phyloP scores from a whole-genome alignment of 345 rosid species.

The Citrus hindsii region DNA sequence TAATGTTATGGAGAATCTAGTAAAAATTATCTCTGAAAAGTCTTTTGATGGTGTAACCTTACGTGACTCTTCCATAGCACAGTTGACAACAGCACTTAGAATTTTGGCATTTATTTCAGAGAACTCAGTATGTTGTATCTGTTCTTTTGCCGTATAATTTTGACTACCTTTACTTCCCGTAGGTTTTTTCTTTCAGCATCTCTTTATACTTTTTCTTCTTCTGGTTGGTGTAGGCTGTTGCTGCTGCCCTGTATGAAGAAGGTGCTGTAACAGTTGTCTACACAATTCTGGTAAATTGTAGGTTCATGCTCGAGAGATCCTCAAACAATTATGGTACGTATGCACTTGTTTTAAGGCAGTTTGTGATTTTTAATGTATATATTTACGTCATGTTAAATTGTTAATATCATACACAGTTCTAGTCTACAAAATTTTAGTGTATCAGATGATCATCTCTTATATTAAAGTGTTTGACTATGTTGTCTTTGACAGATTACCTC shows the following conservation, averaged over 20 bases:
- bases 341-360: constrained; percentile 1
- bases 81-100: constrained; percentile 88
- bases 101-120: constrained; percentile 84
- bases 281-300: constrained; percentile 80
- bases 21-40: constrained; percentile 71
- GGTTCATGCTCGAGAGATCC: constrained; percentile 94
- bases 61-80: constrained; percentile 81
- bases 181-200: constrained; percentile 8
- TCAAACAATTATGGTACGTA: constrained; percentile 77
- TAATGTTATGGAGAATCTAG: constrained; percentile 85
- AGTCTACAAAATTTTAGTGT: not conserved
- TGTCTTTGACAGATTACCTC: constrained; percentile 73
- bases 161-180: constrained; percentile 8
- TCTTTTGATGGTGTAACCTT: constrained; percentile 82
- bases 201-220: constrained; percentile 23
- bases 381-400: not conserved
- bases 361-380: not conserved
- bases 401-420: not conserved
- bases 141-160: not conserved
- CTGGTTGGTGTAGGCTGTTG: constrained; percentile 60
- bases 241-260: constrained; percentile 83
- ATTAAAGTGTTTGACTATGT: constrained; percentile 14
- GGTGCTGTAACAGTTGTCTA: constrained; percentile 77
- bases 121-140: constrained; percentile 61
- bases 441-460: constrained; percentile 8